These are phyloP conservation scores for Polyplosphaeria fusca DNA, from an alignment of 495 filamentous ascomycete genomes.

Conservation along the genomic window DNA sequence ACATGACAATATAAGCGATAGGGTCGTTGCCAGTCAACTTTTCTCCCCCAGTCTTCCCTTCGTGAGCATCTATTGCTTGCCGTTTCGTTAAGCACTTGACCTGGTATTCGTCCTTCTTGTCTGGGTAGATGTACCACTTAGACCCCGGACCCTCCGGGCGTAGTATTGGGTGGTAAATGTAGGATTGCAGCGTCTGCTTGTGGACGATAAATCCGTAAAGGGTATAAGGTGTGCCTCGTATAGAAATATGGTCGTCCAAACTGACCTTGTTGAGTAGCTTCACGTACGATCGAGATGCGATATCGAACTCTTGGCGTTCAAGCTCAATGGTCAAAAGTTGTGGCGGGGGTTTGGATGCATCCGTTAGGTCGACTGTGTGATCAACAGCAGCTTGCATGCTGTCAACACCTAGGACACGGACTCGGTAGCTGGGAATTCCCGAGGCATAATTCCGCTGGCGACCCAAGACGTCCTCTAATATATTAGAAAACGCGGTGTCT, in stretches of 20 bases:
- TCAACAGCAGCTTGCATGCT: slow-evolving; percentile 36
- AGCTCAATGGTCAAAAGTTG: slow-evolving; percentile 58
- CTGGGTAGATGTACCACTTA: slow-evolving; percentile 60
- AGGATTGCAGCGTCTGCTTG: slow-evolving; percentile 57
- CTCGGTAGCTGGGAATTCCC: slow-evolving; percentile 32
- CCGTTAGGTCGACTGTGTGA: slow-evolving; percentile 13
- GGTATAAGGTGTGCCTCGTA: slow-evolving; percentile 50
- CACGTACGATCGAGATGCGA: slow-evolving; percentile 53
- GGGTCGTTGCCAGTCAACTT: slow-evolving; percentile 51
- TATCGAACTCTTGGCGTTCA: slow-evolving; percentile 55
- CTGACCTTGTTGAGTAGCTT: slow-evolving; percentile 56
- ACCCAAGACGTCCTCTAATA: slow-evolving; percentile 50
- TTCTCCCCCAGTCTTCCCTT: slow-evolving; percentile 43
- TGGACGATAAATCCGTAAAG: slow-evolving; percentile 64
- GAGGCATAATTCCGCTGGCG: slow-evolving; percentile 29
- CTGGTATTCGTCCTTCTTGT: slow-evolving; percentile 51
- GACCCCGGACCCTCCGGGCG: slow-evolving; percentile 56
- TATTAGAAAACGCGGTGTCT: slow-evolving; percentile 44
- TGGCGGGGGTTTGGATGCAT: slow-evolving; percentile 33
- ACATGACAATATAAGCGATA: slow-evolving; percentile 59
- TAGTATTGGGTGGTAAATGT: slow-evolving; percentile 60
- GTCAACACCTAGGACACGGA: slow-evolving; percentile 30
- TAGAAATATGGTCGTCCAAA: slow-evolving; percentile 52
- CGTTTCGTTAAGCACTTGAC: slow-evolving; percentile 58
- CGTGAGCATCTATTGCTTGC: slow-evolving; percentile 54